A percentile compares a stretch with the other conserved stretches of the same genome.
phyloP scores from a whole-genome alignment of 1,284 basidiomycete species.

The Naganishia sp. region DNA sequence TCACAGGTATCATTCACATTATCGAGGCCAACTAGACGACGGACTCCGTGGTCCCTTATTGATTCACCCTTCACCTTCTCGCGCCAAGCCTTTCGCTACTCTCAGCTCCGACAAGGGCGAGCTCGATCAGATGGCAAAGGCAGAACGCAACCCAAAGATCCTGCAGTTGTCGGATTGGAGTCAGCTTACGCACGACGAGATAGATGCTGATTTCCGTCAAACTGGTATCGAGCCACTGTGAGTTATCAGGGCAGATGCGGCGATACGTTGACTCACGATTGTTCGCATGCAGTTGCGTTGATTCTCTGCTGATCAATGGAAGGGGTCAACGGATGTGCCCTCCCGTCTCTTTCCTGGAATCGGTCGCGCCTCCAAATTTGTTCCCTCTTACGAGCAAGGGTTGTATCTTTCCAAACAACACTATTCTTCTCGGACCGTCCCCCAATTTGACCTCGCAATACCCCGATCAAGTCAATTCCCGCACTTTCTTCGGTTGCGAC shows the following conservation, averaged over 20 bases:
- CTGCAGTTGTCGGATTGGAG: slow-evolving; percentile 29
- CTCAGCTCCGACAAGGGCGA: slow-evolving; percentile 19
- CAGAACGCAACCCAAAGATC: slow-evolving; percentile 26
- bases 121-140: slow-evolving; percentile 24
- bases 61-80: slow-evolving; percentile 21
- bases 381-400: slow-evolving; percentile 29
- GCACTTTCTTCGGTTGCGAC: slow-evolving; percentile 20
- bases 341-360: slow-evolving; percentile 4
- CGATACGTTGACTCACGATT: background rate
- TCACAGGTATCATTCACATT: slow-evolving; percentile 30
- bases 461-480: slow-evolving; percentile 24
- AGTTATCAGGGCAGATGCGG: background rate
- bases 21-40: slow-evolving; percentile 28
- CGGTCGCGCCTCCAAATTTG: slow-evolving; percentile 15
- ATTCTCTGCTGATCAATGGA: slow-evolving; percentile 31
- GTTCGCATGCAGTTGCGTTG: slow-evolving; percentile 15
- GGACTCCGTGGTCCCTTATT: slow-evolving; percentile 30
- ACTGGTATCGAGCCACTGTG: slow-evolving; percentile 32
- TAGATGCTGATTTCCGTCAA: slow-evolving; percentile 25
- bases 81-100: slow-evolving; percentile 17
- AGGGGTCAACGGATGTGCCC: slow-evolving; percentile 30
- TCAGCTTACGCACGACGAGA: slow-evolving; percentile 26
- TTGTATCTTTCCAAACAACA: slow-evolving; percentile 29
- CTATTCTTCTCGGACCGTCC: slow-evolving; percentile 20
- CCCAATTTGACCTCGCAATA: slow-evolving; percentile 26